These are phyloP conservation scores for Tagetes patula DNA, from an alignment of 129 eudicot genomes.

Conservation along the genomic window DNA sequence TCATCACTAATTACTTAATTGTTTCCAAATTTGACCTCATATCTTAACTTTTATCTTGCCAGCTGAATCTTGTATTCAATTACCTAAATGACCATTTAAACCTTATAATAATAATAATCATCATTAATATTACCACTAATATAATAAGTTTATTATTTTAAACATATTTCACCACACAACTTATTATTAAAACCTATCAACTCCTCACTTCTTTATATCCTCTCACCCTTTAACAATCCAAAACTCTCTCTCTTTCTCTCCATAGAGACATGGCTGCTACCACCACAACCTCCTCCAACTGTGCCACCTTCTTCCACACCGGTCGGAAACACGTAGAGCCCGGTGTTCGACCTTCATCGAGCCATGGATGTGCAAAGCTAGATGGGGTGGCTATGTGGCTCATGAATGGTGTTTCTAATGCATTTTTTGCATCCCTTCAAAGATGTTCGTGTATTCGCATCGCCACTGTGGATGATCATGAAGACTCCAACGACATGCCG, in stretches of 20 bases:
- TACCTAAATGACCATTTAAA: conserved; percentile 26
- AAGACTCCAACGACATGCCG: conserved; percentile 44
- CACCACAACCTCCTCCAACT: conserved; percentile 30
- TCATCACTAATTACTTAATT: background rate
- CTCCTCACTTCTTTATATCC: conserved; percentile 26
- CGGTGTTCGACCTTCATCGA: conserved; percentile 36
- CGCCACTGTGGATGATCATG: conserved; percentile 50
- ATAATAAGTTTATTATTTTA: background rate
- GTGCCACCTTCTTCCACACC: conserved; percentile 30
- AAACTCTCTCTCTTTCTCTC: conserved; percentile 11
- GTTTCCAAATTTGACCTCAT: conserved; percentile 15
- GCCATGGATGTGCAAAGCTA: conserved; percentile 46
- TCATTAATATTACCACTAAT: background rate
- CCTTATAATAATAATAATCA: conserved; percentile 19
- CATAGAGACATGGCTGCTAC: conserved; percentile 33
- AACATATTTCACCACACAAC: conserved; percentile 19
- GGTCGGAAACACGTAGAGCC: conserved; percentile 29
- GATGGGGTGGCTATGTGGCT: conserved; percentile 68
- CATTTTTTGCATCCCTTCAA: conserved; percentile 56
- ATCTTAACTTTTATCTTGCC: conserved; percentile 14
- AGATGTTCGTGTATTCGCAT: conserved; percentile 63
- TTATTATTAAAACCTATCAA: conserved; percentile 27
- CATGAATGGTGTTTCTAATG: conserved; percentile 53
- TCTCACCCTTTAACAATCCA: conserved; percentile 12
- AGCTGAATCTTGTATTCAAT: conserved; percentile 5